Evolutionary conservation across 2,329 filamentous ascomycete genomes (phyloP), one percentile per base, ranked within the genome.

Genomic region (Fonsecaea erecta): DNA sequence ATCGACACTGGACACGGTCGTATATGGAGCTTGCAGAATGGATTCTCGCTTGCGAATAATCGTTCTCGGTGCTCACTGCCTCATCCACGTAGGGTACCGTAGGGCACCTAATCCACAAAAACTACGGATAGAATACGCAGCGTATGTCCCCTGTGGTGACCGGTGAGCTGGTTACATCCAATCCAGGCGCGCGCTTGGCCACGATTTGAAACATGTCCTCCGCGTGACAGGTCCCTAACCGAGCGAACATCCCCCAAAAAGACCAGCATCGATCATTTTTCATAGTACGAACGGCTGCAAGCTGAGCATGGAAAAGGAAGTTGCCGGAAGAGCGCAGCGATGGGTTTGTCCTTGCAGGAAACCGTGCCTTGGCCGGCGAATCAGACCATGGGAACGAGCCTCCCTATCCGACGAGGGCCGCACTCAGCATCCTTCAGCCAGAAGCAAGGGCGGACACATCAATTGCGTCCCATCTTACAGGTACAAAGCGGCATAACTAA

Each of bases 171-270:
- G 32, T 62, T 14, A 28, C 21, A 18, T 32, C 66, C 63, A 64
- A 68, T 64, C 60, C 60, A 66, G 46, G 51, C 63, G 66, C 60
- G 63, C 63, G 63, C 52, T 62, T 64, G 40, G 54, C 52, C n/a
- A 40, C 21, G n/a, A 52, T 40, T 46, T 66, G 66, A 66, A 66
- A 66, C 66, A 59, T n/a, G 43, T 54, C 43, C 30, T 52, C 60
- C 63, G 60, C 66, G 60, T 68, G 66, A 66, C 66, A 64, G 28
- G 12, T 35, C 18, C n/a, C 28, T 48, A 60, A 53, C 51, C 63
- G 59, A 62, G 30, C 30, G 21, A 43, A 26, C n/a, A n/a, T n/a
- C n/a, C n/a, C 21, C 28, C 62, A 65, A 68, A 65, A 63, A 59
- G 65, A 60, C 65, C 46, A 60, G 58, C 34, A 26, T 28, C 32